Evolutionary conservation across 768 basidiomycete species (phyloP), one percentile per base, ranked within the genome.

Genomic region (Mycena alexandri): DNA sequence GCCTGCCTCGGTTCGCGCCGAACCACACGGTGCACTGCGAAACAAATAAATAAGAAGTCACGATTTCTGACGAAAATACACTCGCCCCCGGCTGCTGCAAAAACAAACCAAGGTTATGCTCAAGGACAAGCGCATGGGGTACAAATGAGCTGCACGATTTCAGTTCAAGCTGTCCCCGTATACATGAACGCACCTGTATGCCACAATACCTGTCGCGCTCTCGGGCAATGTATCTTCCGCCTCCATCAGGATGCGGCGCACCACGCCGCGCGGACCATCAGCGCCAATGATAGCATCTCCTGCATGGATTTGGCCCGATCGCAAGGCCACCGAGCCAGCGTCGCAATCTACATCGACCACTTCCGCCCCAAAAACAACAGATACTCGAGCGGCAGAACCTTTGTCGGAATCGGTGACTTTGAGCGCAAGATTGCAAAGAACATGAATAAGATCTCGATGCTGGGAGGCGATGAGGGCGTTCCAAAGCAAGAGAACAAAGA

Each of bases 201-300:
- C 22, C 16, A 46, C 46, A 14, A 65, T 11, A 0, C 63, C 63
- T 8, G 48, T 50, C 2, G 22, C 55, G 19, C 22, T 33, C 16
- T 65, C 47, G 2, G 38, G 16, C 5, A 46, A 41, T 3, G 16
- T 12, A 6, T 14, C 58, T 46, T 66, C 57, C 24, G 56, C 65
- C 52, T 50, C 34, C 43, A 54, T 56, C 24, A 67, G 25, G 2
- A 19, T 17, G 14, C 44, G 29, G 17, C 65, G 58, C 5, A 67
- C 65, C 7, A 67, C 38, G 8, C 65, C 65, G 1, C n/a, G 17
- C 17, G 22, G 38, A 11, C 65, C 65, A 38, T 67, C 65, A n/a
- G 65, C 65, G 17, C 65, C 65, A 22, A 67, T 55, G 33, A 67
- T 55, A 12, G 24, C 65, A 19, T 67, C 59, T 16, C 21, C 65